A percentile compares a stretch with the other conserved stretches of the same genome.
Conservation (phyloP, 2,329 filamentous ascomycete genomes). For the Venturiaceae sp. region DNA sequence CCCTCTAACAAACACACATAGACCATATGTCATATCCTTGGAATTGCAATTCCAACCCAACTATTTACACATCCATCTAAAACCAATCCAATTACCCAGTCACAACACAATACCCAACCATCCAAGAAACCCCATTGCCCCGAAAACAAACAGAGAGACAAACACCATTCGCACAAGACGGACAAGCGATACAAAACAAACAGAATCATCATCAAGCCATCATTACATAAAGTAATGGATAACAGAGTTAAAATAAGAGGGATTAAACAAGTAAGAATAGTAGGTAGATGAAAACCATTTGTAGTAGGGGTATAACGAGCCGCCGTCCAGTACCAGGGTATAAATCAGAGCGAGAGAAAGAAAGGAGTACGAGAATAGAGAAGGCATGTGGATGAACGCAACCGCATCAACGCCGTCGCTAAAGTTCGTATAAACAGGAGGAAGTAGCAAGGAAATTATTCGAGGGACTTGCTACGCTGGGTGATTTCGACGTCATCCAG, state of each 20-base stretch:
- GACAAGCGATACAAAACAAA: neutral
- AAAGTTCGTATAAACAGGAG: neutral
- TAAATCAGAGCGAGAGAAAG: no score
- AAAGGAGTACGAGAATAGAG: no score
- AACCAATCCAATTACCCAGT: no score
- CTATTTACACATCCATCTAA: no score
- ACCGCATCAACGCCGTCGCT: no score
- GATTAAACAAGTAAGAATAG: neutral
- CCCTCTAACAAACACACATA: no score
- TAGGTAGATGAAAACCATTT: neutral
- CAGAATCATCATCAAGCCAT: neutral
- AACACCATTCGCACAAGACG: neutral
- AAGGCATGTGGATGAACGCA: no score
- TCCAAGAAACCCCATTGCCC: no score
- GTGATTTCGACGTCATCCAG: slow-evolving; percentile 65
- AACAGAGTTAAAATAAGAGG: neutral
- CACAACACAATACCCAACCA: no score
- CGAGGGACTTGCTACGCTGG: slow-evolving; percentile 11
- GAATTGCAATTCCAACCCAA: no score
- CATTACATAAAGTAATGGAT: neutral
- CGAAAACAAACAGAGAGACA: no score
- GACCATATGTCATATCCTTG: no score
- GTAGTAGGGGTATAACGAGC: neutral
- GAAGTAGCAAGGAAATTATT: neutral
- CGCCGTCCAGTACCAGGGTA: neutral